Conservation (phyloP, 2,329 filamentous ascomycete species). For the Scytalidium lignicola region DNA sequence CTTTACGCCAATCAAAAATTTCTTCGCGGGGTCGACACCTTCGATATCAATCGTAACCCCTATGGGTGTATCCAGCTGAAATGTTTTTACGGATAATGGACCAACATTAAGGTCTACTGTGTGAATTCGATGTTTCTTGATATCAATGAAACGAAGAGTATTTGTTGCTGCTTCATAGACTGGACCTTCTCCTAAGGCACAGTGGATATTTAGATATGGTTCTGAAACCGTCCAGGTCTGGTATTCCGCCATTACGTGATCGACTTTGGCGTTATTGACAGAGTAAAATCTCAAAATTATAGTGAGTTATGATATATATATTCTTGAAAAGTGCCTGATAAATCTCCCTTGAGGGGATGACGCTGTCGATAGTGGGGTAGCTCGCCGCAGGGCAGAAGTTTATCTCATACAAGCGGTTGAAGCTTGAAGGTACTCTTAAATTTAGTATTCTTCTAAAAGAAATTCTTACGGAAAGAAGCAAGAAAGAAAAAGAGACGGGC, state of each 20-base stretch:
- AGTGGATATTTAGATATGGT: constrained; percentile 54
- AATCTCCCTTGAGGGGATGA: neutral
- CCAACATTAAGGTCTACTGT: constrained; percentile 61
- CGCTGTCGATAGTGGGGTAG: neutral
- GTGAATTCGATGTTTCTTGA: constrained; percentile 71
- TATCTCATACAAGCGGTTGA: neutral
- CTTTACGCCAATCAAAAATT: constrained; percentile 76
- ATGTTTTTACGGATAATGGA: constrained; percentile 28
- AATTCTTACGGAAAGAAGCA: neutral
- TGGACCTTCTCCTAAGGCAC: constrained; percentile 67
- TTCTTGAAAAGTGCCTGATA: too few species aligned
- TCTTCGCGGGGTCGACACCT: constrained; percentile 52
- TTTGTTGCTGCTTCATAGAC: constrained; percentile 64
- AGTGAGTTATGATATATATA: neutral
- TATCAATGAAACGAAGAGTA: constrained; percentile 74
- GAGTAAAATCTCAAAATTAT: neutral
- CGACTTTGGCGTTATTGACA: neutral
- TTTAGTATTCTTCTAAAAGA: neutral
- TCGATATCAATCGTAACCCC: constrained; percentile 76
- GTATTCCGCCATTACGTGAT: constrained; percentile 27
- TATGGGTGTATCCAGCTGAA: constrained; percentile 48
- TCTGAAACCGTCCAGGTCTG: constrained; percentile 42
- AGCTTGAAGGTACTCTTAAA: too few species aligned
- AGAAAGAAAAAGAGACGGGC: neutral
- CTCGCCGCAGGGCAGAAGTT: neutral